Conservation (phyloP, 768 basidiomycete species). For the Pleurotus tuber-regium region DNA sequence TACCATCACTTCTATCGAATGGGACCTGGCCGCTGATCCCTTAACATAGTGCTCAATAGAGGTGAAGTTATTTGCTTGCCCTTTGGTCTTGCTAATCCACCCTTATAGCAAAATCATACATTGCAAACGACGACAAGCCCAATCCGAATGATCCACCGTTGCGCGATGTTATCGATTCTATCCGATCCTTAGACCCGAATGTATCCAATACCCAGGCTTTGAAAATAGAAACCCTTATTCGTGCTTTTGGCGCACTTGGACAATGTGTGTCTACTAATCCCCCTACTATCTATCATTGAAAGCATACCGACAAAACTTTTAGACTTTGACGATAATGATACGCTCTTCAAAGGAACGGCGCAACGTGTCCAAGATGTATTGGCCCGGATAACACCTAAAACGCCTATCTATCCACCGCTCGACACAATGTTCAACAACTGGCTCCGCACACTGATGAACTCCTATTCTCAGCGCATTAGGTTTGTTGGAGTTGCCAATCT, state of each 20-base stretch:
- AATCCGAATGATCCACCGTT: not conserved
- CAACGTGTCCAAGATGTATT: not conserved
- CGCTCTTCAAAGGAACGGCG: not conserved
- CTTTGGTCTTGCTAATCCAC: not conserved
- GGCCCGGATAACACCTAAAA: not conserved
- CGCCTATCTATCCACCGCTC: not conserved
- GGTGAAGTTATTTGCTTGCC: not conserved
- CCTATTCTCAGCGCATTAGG: not conserved
- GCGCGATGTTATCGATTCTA: not conserved
- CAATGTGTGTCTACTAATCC: not conserved
- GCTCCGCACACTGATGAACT: not conserved
- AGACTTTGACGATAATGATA: not conserved
- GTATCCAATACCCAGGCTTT: not conserved
- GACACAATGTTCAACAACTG: constrained; percentile 3
- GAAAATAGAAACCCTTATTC: not conserved
- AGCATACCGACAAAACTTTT: not conserved
- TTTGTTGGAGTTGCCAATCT: not conserved
- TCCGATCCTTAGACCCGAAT: not conserved
- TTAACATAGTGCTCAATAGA: not conserved
- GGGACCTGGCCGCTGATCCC: too few species aligned
- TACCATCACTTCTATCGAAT: not conserved
- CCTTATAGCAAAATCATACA: not conserved
- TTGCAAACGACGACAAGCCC: not conserved
- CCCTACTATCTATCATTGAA: too few species aligned
- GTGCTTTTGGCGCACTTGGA: not conserved